Percentiles rank a stretch among this genome's conserved stretches.
Evolutionary conservation across 1,284 basidiomycete species (phyloP).

Genomic region (Trichosporon ovoides): DNA sequence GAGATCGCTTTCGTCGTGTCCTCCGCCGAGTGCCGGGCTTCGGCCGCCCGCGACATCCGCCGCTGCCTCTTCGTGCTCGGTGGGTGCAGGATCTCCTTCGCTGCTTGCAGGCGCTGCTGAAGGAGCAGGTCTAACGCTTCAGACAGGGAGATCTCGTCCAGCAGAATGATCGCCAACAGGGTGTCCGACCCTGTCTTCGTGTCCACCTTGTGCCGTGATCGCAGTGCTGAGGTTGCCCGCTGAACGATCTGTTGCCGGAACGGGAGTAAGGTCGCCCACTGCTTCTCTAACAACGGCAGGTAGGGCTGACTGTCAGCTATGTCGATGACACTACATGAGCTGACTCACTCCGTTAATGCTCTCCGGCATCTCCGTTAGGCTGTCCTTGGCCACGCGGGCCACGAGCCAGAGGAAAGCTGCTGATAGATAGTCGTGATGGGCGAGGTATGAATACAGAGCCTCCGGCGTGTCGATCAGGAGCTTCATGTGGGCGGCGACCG

Average conservation of each 20-base stretch:
- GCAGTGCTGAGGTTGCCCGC: constrained; percentile 67
- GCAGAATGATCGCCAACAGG: constrained; percentile 70
- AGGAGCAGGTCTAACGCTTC: constrained; percentile 68
- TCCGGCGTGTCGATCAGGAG: constrained; percentile 81
- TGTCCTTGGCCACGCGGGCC: constrained; percentile 62
- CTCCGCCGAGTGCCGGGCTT: constrained; percentile 19
- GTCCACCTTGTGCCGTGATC: constrained; percentile 49
- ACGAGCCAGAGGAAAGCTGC: constrained; percentile 85
- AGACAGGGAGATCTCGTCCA: constrained; percentile 69
- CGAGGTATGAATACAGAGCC: constrained; percentile 70
- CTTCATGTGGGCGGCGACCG: constrained; percentile 79
- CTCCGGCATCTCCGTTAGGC: constrained; percentile 31
- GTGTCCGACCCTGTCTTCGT: constrained; percentile 65
- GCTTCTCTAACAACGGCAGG: constrained; percentile 72
- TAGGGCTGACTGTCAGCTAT: constrained; percentile 32
- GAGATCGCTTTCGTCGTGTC: constrained; percentile 31
- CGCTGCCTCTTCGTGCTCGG: constrained; percentile 17
- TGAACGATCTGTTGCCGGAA: constrained; percentile 80
- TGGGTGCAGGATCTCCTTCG: constrained; percentile 51
- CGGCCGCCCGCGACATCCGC: constrained; percentile 22
- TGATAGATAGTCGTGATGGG: constrained; percentile 67
- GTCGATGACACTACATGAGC: not conserved
- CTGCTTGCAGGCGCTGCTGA: constrained; percentile 62
- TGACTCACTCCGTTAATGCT: constrained; percentile 31
- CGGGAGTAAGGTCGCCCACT: constrained; percentile 79